phyloP scores from a whole-genome alignment of 1,284 basidiomycete genomes.

The Puccinia triticina region DNA sequence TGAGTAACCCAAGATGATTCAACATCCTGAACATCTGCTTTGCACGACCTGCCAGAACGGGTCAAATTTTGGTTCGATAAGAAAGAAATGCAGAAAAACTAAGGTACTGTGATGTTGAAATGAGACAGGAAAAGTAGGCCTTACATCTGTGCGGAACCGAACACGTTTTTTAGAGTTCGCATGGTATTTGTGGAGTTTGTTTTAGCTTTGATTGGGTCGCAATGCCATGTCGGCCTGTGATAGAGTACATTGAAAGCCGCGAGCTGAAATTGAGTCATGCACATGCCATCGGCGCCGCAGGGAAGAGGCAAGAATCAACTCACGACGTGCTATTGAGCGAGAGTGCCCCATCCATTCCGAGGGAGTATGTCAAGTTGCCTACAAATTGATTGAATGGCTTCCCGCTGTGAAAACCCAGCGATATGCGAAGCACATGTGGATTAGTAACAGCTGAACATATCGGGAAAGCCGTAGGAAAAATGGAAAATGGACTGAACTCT shows the following conservation, averaged over 20 bases:
- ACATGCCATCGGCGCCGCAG: neutral
- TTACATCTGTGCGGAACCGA: conserved; percentile 33
- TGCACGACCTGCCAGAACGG: conserved; percentile 10
- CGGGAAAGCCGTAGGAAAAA: neutral
- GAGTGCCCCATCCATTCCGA: conserved; percentile 32
- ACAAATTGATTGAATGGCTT: conserved; percentile 29
- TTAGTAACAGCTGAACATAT: neutral
- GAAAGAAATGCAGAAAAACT: neutral
- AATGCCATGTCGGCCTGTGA: conserved; percentile 35
- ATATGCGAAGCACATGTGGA: neutral
- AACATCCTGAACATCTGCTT: conserved; percentile 13
- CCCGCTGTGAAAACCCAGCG: neutral
- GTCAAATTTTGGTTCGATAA: neutral
- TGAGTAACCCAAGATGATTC: conserved; percentile 37
- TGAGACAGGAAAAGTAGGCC: neutral
- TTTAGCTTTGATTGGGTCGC: neutral
- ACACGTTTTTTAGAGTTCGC: conserved; percentile 35
- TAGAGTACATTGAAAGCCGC: neutral
- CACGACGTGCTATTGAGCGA: conserved; percentile 29
- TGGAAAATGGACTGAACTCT: conserved; percentile 22
- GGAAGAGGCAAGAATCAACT: neutral
- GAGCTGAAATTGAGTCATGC: neutral
- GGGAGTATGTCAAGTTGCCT: conserved; percentile 40
- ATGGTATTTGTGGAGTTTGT: conserved; percentile 30
- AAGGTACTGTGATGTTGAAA: neutral